phyloP scores from a whole-genome alignment of 169 alveolate species.

The Plasmodium inui region DNA sequence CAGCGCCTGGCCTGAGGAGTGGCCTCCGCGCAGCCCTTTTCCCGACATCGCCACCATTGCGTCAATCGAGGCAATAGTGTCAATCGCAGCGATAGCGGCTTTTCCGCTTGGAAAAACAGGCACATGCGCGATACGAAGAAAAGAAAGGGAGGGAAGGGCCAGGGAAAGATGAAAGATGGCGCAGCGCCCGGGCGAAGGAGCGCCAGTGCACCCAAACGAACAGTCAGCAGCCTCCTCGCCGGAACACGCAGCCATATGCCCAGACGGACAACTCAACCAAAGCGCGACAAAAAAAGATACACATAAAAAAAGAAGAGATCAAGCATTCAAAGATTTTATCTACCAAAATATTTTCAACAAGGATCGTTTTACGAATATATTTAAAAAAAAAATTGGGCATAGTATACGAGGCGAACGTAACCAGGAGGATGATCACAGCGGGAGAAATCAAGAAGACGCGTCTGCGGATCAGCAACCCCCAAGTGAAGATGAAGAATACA shows the following conservation, averaged over 20 bases:
- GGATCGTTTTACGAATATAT: slow-evolving; percentile 11
- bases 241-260: not conserved
- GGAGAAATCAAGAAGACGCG: not conserved
- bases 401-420: not conserved
- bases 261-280: not conserved
- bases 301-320: slow-evolving; percentile 17
- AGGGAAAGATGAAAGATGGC: not conserved
- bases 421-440: not conserved
- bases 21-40: not conserved
- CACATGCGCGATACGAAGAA: not conserved
- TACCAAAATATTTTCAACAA: slow-evolving; percentile 55
- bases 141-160: not conserved
- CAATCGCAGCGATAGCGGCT: too few species aligned
- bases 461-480: not conserved
- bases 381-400: slow-evolving; percentile 18
- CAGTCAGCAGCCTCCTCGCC: not conserved
- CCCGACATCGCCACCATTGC: not conserved
- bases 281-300: not conserved
- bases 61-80: too few species aligned
- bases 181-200: not conserved
- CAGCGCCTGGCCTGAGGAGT: not conserved
- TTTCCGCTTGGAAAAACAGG: not conserved
- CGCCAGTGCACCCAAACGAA: not conserved
- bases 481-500: slow-evolving; percentile 58
- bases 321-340: slow-evolving; percentile 14